Evolutionary conservation across 768 basidiomycete genomes (phyloP), one percentile per base, ranked within the genome.

Genomic region (Pleurotus sapidus): DNA sequence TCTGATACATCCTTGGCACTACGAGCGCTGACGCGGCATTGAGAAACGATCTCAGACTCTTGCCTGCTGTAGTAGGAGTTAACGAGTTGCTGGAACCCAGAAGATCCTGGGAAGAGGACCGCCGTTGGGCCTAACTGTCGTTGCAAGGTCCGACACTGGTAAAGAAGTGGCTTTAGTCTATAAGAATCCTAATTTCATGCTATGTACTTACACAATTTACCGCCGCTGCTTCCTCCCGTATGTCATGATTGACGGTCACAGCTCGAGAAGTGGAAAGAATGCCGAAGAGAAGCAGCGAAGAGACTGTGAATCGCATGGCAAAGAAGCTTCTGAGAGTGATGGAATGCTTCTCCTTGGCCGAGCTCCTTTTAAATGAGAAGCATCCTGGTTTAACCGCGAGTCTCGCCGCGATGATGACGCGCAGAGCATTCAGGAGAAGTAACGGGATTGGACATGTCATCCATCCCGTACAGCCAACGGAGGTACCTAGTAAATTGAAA

Each of bases 251-350:
- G 23, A 54, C 11, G 39, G 51, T 40, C 23, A 39, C 51, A 20
- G 51, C 51, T 12, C 24, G 51, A 12, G 51, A 54, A 24, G 51
- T 18, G 37, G 51, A 37, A 54, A 54, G 7, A 14, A 54, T 17
- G 42, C 20, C 39, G 18, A n/a, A 54, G 42, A 42, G 51, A 54
- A 54, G 51, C 37, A 54, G 51, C 37, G 51, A 54, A 20, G 51
- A n/a, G 39, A 54, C 20, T 8, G 37, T 9, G 12, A 39, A 54
- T 40, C 51, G 51, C 51, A 54, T 54, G 51, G 39, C 51, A 54
- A 42, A 38, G 38, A 42, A 54, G 51, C 51, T 40, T 42, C 39
- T 54, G 37, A 23, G 15, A 42, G 51, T 39, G 39, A 37, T 54
- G 51, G 39, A 17, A 7, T 40, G 51, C 51, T 25, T 42, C 18